Evolutionary conservation across 2,329 filamentous ascomycete species (phyloP).

Genomic region (Sarocladiaceae sp.): DNA sequence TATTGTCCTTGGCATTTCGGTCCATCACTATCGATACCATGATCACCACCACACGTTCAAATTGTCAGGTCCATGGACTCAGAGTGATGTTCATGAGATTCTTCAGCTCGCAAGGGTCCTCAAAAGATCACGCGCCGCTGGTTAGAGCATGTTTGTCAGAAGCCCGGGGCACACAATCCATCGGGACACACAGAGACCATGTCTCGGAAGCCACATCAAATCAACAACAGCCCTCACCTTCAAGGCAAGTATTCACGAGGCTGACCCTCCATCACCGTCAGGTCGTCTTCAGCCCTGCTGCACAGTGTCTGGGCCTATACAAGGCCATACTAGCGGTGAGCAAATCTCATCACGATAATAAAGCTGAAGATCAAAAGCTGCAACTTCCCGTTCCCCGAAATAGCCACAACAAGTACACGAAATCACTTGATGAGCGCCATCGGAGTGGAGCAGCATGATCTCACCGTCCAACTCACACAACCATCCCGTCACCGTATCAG

Average conservation of each 20-base stretch:
- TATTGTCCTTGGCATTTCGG: no score
- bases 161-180: slow-evolving; percentile 2
- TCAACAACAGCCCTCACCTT: background rate
- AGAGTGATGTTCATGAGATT: background rate
- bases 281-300: background rate
- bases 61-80: background rate
- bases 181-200: slow-evolving; percentile 5
- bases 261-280: background rate
- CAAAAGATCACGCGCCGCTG: background rate
- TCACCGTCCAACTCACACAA: background rate
- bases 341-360: background rate
- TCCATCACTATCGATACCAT: no score
- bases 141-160: background rate
- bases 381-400: background rate
- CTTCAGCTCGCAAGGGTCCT: background rate
- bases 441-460: background rate
- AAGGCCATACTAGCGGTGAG: background rate
- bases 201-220: background rate
- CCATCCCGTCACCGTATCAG: background rate
- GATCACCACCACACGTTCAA: no score
- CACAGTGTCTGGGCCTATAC: background rate
- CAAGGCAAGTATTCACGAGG: background rate
- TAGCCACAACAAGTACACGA: background rate
- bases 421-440: background rate
- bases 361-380: background rate